Evolutionary conservation across 257 asterid genomes (phyloP), one percentile per base, ranked within the genome.

Genomic region (Anisodus acutangulus): DNA sequence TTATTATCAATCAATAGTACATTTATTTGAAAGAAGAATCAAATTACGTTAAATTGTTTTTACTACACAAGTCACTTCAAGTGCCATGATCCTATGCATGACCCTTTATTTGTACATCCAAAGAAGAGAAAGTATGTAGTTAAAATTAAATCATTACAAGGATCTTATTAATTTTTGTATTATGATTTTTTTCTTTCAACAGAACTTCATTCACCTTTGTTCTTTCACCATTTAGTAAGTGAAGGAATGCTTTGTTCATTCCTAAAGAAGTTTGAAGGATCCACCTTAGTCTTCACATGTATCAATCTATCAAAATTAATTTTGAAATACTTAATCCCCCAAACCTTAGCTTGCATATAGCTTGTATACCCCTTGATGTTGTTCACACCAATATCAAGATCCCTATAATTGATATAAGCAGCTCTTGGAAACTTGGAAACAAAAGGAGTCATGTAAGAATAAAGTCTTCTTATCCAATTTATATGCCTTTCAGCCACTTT

Each of bases 221-320:
- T 81, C 47, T 62, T 62, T 76, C 9, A 19, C 83, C 13, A 16
- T 22, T 22, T 22, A 59, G 17, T 19, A 43, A 80, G 84, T 37
- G 84, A 66, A 47, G 85, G 85, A 82, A 82, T 51, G 8, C 85
- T 82, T 67, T 67, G 85, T 59, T 82, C 85, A 53, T 82, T 82
- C 80, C 85, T 35, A 58, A 82, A 82, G 80, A 82, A 68, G 1
- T 82, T 82, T 26, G 79, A 37, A 22, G 80, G 85, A 67, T 82
- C 68, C 47, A 68, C 80, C 39, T 67, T 82, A 5, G 85, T 82
- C 22, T 82, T 82, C 49, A 82, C 85, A 51, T 22, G 41, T 16
- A 67, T 67, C 68, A 82, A 68, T 59, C 55, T 67, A 53, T 82
- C 80, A 17, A 82, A 82, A 54, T 82, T 82, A 51, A 53, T 82